Base-by-base conservation (phyloP, 1,284 basidiomycete species). In the Lignosus rhinocerotis region DNA sequence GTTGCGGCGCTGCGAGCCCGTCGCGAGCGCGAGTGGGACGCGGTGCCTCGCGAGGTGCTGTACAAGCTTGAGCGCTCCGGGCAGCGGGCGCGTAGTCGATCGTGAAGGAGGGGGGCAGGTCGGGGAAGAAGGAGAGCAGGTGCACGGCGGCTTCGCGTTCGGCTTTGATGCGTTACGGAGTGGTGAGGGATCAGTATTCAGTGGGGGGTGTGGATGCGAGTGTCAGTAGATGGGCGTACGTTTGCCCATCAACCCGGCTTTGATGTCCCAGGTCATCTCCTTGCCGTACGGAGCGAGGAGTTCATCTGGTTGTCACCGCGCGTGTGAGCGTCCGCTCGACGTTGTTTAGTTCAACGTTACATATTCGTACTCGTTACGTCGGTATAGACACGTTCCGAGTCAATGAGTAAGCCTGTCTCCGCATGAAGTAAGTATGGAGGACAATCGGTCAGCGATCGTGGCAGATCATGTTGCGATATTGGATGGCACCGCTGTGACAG, bases 181-280 rank as follows among this genome's bases (percentile, higher is more conserved):
- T 52, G 34, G 47, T 50, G 46, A 36, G 14, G 39, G 53, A 36
- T 30, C 1, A 7, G 7, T 1, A 30, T 3, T 17, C 55, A 7
- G 42, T 41, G 41, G 9, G 39, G 43, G 21, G 34, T 33, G 25
- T n/a, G n/a, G 49, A 43, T 42, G 41, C 44, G 41, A 46, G 39
- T 75, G 85, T 25, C 4, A 25, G 61, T 63, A 90, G 90, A 83
- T 78, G 88, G 38, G 75, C 85, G 62, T 63, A 90, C 90, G 83
- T 78, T 88, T 90, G 52, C 91, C 90, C 90, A 93, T 93, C 54
- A 88, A 82, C 0, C 87, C 87, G 19, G 88, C 86, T 69, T 93
- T 93, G 60, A 92, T 90, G 55, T 90, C 86, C 89, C 90, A 92
- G 8, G 88, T 88, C 88, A 92, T 90, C 64, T 82, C 75, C 60